phyloP scores from a whole-genome alignment of 148 eudicot species.

The Chenopodium suecicum region DNA sequence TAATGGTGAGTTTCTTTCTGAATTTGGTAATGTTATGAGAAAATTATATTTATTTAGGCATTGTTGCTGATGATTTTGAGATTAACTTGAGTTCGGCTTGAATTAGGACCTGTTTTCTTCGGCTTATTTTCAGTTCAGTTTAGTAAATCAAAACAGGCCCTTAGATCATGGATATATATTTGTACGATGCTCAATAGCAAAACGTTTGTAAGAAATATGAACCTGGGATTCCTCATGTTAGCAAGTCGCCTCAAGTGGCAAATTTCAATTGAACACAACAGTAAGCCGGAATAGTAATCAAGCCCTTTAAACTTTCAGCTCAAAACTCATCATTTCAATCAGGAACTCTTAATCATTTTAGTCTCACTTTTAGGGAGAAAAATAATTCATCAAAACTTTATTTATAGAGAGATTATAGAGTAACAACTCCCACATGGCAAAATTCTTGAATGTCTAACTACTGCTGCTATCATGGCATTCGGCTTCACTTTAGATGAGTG shows the following conservation, averaged over 20 bases:
- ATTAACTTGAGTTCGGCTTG: too few species aligned
- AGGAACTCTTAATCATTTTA: neutral
- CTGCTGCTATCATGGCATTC: neutral
- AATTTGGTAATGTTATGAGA: neutral
- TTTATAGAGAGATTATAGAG: too few species aligned
- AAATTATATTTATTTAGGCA: neutral
- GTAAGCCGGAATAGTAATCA: neutral
- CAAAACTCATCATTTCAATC: too few species aligned
- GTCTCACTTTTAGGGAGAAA: neutral
- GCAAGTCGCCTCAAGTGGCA: neutral
- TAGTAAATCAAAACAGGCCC: too few species aligned
- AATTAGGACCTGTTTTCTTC: too few species aligned
- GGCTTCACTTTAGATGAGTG: neutral
- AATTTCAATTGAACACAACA: neutral
- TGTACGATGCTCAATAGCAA: too few species aligned
- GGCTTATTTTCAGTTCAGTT: too few species aligned
- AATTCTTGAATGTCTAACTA: neutral
- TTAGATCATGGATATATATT: too few species aligned
- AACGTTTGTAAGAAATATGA: too few species aligned
- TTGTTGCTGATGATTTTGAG: neutral
- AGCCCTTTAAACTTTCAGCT: too few species aligned
- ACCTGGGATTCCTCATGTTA: too few species aligned
- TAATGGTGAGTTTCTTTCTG: neutral
- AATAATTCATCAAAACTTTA: neutral
- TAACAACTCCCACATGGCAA: neutral